Evolutionary conservation across 441 rosid genomes (phyloP).

Genomic region (Corymbia citriodora): DNA sequence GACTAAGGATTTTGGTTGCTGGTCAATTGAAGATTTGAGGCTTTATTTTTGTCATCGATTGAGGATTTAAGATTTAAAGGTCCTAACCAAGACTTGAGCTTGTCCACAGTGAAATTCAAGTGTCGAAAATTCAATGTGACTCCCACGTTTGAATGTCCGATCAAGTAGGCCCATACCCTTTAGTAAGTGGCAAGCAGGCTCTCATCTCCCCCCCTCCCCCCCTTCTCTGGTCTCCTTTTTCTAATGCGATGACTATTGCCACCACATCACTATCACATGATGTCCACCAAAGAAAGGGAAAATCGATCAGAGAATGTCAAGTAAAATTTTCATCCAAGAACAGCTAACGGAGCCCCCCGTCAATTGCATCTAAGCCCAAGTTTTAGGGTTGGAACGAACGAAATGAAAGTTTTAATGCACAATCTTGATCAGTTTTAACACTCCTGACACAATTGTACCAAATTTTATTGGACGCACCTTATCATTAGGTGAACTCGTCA

Average conservation of each 20-base stretch:
- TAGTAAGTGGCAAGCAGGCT: neutral
- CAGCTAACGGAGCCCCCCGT: neutral
- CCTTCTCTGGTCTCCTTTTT: neutral
- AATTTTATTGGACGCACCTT: neutral
- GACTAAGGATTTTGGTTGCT: neutral
- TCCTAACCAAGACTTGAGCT: neutral
- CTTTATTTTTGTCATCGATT: neutral
- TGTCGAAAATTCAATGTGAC: neutral
- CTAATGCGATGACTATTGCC: neutral
- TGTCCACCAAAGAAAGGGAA: neutral
- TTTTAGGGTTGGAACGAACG: neutral
- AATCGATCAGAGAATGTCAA: neutral
- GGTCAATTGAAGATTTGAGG: neutral
- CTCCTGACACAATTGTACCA: neutral
- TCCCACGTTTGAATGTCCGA: neutral
- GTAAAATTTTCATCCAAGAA: neutral
- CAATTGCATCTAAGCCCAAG: neutral
- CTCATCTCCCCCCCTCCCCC: neutral
- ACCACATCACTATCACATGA: neutral
- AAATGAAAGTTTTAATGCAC: neutral
- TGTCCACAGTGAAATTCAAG: neutral
- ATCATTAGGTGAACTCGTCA: neutral
- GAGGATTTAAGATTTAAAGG: neutral
- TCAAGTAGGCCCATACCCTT: neutral
- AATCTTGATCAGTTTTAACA: neutral